These are phyloP conservation scores for Diaporthe australafricana DNA, from an alignment of 2,329 filamentous ascomycete genomes.

Conservation along the genomic window DNA sequence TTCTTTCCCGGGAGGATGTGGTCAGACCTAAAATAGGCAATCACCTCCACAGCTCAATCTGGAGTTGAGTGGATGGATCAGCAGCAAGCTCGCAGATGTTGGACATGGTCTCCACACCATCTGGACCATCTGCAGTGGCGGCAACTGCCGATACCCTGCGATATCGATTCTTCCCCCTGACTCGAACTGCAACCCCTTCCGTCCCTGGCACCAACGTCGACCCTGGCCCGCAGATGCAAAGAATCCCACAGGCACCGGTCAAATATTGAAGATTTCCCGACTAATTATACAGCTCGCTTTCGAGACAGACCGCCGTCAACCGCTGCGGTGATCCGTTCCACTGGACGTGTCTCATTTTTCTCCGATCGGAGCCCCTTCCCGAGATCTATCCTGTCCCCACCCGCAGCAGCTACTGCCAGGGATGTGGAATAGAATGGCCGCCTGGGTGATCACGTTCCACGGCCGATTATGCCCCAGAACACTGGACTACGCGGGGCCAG, in stretches of 20 bases:
- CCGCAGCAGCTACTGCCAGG: conserved; percentile 9
- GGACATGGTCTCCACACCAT: conserved; percentile 26
- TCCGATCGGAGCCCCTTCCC: conserved; percentile 33
- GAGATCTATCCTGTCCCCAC: conserved; percentile 31
- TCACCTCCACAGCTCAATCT: conserved; percentile 21
- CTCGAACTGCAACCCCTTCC: conserved; percentile 25
- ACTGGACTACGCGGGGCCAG: conserved; percentile 6
- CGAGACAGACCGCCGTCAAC: conserved; percentile 23
- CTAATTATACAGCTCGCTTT: conserved; percentile 1
- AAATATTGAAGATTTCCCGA: neutral
- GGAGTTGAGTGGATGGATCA: conserved; percentile 24
- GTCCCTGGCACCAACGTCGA: conserved; percentile 18
- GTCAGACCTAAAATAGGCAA: conserved; percentile 32
- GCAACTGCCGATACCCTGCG: conserved; percentile 29
- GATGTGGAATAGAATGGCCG: neutral
- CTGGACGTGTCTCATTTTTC: conserved; percentile 31
- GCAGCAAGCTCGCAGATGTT: neutral
- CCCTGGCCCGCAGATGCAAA: conserved; percentile 24
- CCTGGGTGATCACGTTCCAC: conserved; percentile 23
- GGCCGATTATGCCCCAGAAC: conserved; percentile 18
- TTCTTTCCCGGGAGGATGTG: conserved; percentile 19
- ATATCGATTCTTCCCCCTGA: conserved; percentile 13
- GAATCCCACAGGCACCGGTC: conserved; percentile 28
- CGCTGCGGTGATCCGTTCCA: conserved; percentile 31
- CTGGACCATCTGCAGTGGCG: conserved; percentile 9